phyloP scores from a whole-genome alignment of 495 filamentous ascomycete species.

The Penicillium cinerascens region DNA sequence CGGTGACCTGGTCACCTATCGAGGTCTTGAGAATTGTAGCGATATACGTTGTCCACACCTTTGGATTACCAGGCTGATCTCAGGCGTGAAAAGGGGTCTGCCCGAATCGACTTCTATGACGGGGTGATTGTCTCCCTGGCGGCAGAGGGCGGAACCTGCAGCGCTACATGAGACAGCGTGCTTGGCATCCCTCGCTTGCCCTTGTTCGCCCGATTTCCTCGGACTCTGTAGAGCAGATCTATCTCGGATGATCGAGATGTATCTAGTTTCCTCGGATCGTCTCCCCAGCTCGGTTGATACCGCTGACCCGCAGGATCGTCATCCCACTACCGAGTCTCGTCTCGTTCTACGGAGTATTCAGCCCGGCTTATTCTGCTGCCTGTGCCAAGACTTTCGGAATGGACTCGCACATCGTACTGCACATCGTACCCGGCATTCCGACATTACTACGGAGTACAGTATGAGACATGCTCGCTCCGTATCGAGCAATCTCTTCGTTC shows the following conservation, averaged over 20 bases:
- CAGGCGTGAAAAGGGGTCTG: background rate
- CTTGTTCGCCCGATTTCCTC: background rate
- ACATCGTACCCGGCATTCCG: background rate
- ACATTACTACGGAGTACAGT: background rate
- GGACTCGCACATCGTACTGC: background rate
- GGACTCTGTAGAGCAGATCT: background rate
- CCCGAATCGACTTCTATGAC: conserved; percentile 4
- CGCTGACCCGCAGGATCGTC: background rate
- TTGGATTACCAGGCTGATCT: background rate
- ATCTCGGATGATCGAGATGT: background rate
- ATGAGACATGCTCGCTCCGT: background rate
- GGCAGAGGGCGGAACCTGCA: conserved; percentile 2
- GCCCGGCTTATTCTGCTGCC: background rate
- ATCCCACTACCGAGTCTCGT: background rate
- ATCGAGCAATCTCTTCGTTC: background rate
- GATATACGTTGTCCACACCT: background rate
- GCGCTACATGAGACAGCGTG: background rate
- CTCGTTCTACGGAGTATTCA: background rate
- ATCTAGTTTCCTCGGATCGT: background rate
- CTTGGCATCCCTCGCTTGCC: conserved; percentile 4
- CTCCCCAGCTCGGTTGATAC: background rate
- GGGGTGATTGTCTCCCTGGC: background rate
- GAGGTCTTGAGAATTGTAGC: background rate
- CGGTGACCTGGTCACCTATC: too few species aligned
- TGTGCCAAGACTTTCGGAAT: background rate